Conservation (phyloP, 495 filamentous ascomycete species). For the Xylaria scruposa region DNA sequence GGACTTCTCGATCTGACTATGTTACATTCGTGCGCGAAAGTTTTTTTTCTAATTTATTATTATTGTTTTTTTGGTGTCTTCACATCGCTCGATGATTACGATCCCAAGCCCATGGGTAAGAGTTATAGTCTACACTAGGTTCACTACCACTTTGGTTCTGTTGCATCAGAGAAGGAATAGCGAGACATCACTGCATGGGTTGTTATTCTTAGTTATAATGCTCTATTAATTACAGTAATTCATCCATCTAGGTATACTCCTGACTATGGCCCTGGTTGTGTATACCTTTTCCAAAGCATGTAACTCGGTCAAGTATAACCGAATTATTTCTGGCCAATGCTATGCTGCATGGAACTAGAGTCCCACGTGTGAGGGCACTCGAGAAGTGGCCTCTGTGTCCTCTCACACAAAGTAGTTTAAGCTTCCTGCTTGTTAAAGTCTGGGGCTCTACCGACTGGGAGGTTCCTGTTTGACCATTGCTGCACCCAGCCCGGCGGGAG, state of each 20-base stretch:
- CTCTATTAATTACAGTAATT: background rate
- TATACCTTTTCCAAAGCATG: background rate
- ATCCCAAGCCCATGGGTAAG: background rate
- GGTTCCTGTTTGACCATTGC: conserved; percentile 20
- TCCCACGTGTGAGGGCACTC: background rate
- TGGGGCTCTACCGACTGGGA: conserved; percentile 20
- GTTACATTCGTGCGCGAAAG: conserved; percentile 19
- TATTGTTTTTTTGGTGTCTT: background rate
- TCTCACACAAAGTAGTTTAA: conserved; percentile 16
- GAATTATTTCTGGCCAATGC: conserved; percentile 18
- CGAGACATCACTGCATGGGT: background rate
- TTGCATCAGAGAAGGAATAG: conserved; percentile 17
- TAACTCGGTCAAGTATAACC: conserved; percentile 2
- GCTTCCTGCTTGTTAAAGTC: background rate
- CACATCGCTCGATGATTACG: background rate
- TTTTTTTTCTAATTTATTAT: conserved; percentile 7
- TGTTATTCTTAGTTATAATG: conserved; percentile 25
- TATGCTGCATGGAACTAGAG: conserved; percentile 15
- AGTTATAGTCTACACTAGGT: background rate
- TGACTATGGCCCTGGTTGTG: background rate
- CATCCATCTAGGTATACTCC: background rate
- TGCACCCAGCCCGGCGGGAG: conserved; percentile 13
- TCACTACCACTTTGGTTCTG: background rate
- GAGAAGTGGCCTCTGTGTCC: background rate
- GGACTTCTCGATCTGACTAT: conserved; percentile 18